A percentile compares a stretch with the other conserved stretches of the same genome.
Conservation (phyloP, 192 early-diverging fungal species). For the Coemansia sp. region DNA sequence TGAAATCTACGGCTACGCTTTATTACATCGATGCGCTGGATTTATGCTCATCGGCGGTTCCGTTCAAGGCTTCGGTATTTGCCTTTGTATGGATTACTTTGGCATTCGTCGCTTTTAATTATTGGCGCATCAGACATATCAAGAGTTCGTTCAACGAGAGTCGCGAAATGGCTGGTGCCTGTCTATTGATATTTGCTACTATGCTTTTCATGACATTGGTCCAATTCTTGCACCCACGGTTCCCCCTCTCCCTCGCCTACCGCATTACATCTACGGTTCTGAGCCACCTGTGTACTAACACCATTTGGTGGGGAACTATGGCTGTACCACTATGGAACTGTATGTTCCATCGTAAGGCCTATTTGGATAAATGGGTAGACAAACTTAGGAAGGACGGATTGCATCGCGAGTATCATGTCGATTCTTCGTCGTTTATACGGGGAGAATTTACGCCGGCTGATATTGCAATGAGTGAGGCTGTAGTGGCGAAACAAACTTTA, state of each 20-base stretch:
- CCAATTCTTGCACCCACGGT: slow-evolving; percentile 14
- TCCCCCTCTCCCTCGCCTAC: slow-evolving; percentile 20
- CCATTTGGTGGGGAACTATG: slow-evolving; percentile 52
- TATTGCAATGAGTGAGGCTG: slow-evolving; percentile 13
- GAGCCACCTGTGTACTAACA: slow-evolving; percentile 36
- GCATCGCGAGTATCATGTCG: slow-evolving; percentile 35
- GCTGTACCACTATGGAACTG: slow-evolving; percentile 31
- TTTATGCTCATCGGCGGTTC: slow-evolving; percentile 30
- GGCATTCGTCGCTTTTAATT: slow-evolving; percentile 21
- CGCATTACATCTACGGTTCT: slow-evolving; percentile 33
- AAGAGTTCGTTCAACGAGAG: slow-evolving; percentile 56
- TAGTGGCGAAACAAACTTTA: slow-evolving; percentile 15
- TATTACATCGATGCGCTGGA: slow-evolving; percentile 21
- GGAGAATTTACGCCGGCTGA: background rate
- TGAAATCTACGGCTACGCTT: slow-evolving; percentile 20
- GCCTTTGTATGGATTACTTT: slow-evolving; percentile 39
- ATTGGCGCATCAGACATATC: slow-evolving; percentile 51
- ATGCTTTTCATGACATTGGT: background rate
- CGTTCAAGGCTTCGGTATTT: slow-evolving; percentile 43
- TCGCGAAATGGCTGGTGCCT: slow-evolving; percentile 33
- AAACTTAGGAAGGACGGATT: slow-evolving; percentile 35
- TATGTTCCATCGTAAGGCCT: slow-evolving; percentile 19
- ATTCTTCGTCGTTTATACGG: background rate
- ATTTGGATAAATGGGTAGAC: slow-evolving; percentile 26
- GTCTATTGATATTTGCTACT: slow-evolving; percentile 13